Conservation (phyloP, 306 rosid genomes). For the Cucumis melo region DNA sequence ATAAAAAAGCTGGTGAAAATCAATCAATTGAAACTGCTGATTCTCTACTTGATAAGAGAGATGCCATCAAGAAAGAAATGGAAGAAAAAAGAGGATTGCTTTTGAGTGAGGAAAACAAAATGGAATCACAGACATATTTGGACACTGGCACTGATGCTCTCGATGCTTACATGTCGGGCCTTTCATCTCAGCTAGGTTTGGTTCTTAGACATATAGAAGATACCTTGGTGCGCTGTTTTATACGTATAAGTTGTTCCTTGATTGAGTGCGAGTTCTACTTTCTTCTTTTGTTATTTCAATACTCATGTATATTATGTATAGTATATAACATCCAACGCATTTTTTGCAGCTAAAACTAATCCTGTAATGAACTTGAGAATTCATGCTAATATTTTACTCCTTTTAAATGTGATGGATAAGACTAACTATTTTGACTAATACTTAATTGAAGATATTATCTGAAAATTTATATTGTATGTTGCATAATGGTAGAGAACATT, state of each 20-base stretch:
- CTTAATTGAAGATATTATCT: neutral
- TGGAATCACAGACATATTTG: constrained; percentile 26
- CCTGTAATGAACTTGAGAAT: neutral
- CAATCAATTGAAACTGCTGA: constrained; percentile 78
- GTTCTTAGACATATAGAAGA: neutral
- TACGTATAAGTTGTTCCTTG: neutral
- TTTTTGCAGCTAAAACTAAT: neutral
- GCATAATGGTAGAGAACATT: neutral
- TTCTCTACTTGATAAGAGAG: constrained; percentile 83
- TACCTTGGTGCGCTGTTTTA: neutral
- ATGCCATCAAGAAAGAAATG: constrained; percentile 53
- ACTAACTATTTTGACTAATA: neutral
- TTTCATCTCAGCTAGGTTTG: constrained; percentile 86
- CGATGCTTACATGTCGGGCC: constrained; percentile 89
- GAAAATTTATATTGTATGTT: neutral
- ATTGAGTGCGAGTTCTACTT: neutral
- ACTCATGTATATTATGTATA: neutral
- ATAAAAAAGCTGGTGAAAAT: constrained; percentile 40
- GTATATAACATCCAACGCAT: neutral
- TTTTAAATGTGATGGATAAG: neutral
- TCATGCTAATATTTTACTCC: neutral
- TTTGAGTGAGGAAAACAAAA: constrained; percentile 38
- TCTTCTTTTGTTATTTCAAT: neutral
- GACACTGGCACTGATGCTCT: constrained; percentile 52
- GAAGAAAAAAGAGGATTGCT: constrained; percentile 50